phyloP scores from a whole-genome alignment of 1,139 yeast species.

The Zhuliangozyma parablackwelliae region DNA sequence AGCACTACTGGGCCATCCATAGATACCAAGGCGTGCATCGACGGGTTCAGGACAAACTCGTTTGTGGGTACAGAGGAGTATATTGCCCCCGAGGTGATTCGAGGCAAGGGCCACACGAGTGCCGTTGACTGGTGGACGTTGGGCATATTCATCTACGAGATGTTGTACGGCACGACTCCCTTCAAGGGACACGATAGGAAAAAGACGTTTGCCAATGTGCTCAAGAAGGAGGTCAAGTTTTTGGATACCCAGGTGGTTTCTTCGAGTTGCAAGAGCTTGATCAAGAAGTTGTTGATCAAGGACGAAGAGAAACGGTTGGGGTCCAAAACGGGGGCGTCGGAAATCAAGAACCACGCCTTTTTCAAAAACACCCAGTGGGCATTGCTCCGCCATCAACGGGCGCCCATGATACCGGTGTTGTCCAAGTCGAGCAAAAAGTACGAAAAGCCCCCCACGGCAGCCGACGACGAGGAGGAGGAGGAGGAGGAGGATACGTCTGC shows the following conservation, averaged over 20 bases:
- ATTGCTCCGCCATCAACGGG: slow-evolving; percentile 79
- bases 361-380: slow-evolving; percentile 96
- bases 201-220: slow-evolving; percentile 80
- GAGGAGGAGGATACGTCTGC: slow-evolving; percentile 9
- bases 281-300: slow-evolving; percentile 76
- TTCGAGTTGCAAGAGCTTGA: slow-evolving; percentile 71
- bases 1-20: slow-evolving; percentile 35
- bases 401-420: slow-evolving; percentile 90
- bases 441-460: slow-evolving; percentile 11
- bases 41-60: slow-evolving; percentile 92
- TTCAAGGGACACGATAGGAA: slow-evolving; percentile 88
- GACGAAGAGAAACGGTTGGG: slow-evolving; percentile 88
- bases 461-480: background rate
- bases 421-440: slow-evolving; percentile 44
- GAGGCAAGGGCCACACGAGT: slow-evolving; percentile 95
- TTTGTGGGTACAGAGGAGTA: slow-evolving; percentile 98
- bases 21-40: slow-evolving; percentile 92
- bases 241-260: slow-evolving; percentile 55
- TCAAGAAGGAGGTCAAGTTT: slow-evolving; percentile 79
- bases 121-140: slow-evolving; percentile 99
- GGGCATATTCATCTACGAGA: slow-evolving; percentile 86
- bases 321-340: slow-evolving; percentile 90
- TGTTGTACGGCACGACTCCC: slow-evolving; percentile 94
- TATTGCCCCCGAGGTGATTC: slow-evolving; percentile 95
- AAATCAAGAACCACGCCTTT: slow-evolving; percentile 82